A percentile compares a stretch with the other conserved stretches of the same genome.
Conservation (phyloP, 192 early-diverging fungal genomes). For the Coemansia sp. region DNA sequence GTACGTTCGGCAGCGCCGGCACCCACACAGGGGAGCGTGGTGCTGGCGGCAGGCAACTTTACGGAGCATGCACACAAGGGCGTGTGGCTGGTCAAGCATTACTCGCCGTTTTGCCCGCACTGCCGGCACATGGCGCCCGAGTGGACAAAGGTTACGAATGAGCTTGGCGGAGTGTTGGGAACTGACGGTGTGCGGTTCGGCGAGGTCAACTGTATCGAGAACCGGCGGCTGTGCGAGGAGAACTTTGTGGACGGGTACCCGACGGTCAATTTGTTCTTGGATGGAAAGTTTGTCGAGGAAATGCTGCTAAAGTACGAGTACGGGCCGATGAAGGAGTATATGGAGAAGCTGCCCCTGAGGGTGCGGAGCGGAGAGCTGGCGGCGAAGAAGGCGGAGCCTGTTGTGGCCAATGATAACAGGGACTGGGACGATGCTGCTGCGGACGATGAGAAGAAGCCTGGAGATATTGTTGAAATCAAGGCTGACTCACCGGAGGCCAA, state of each 20-base stretch:
- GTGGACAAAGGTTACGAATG: slow-evolving; percentile 68
- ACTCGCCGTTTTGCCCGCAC: slow-evolving; percentile 85
- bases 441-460: slow-evolving; percentile 5
- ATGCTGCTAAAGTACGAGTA: slow-evolving; percentile 36
- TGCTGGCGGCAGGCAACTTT: slow-evolving; percentile 52
- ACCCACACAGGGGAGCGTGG: slow-evolving; percentile 49
- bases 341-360: slow-evolving; percentile 28
- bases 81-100: slow-evolving; percentile 84
- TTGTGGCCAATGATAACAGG: slow-evolving; percentile 41
- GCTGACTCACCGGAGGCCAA: no score
- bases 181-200: slow-evolving; percentile 60
- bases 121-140: slow-evolving; percentile 79
- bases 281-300: slow-evolving; percentile 41
- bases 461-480: slow-evolving; percentile 8
- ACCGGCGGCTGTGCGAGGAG: slow-evolving; percentile 63
- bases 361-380: slow-evolving; percentile 27
- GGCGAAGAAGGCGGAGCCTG: slow-evolving; percentile 22
- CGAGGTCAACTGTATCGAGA: slow-evolving; percentile 66
- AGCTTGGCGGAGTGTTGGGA: slow-evolving; percentile 32
- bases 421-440: slow-evolving; percentile 34
- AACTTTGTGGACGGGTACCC: slow-evolving; percentile 63
- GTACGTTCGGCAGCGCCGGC: slow-evolving; percentile 1
- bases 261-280: slow-evolving; percentile 59
- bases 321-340: slow-evolving; percentile 46
- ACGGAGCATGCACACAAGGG: slow-evolving; percentile 55